Evolutionary conservation across 1,284 basidiomycete species (phyloP).

Genomic region (Termitomyces sp.): DNA sequence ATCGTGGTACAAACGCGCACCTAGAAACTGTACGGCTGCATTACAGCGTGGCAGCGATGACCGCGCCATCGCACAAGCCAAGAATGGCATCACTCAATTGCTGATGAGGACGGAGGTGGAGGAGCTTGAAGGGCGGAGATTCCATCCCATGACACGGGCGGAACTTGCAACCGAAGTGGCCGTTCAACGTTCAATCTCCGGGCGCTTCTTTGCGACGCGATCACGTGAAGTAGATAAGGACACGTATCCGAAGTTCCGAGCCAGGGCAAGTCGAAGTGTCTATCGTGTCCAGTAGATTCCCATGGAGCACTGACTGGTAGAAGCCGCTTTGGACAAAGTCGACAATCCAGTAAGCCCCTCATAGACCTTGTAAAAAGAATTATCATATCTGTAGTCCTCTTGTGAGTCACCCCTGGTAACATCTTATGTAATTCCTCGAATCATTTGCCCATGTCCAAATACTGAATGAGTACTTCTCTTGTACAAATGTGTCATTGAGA

Average conservation of each 20-base stretch:
- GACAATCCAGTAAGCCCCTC: too few species aligned
- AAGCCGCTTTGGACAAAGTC: too few species aligned
- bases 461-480: too few species aligned
- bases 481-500: neutral
- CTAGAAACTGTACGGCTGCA: neutral
- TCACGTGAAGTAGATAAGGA: neutral
- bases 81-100: neutral
- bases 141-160: neutral
- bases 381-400: too few species aligned
- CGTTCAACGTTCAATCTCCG: neutral
- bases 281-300: too few species aligned
- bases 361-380: too few species aligned
- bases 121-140: neutral
- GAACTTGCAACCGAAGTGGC: neutral
- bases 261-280: too few species aligned
- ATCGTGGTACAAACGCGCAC: slow-evolving; percentile 59
- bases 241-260: too few species aligned
- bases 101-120: neutral
- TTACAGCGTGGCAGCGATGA: neutral
- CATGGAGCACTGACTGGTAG: too few species aligned
- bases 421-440: too few species aligned
- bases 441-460: too few species aligned
- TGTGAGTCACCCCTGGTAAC: too few species aligned
- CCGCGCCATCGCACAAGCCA: neutral
- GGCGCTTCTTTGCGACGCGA: neutral